Base-by-base conservation (phyloP, 2,329 filamentous ascomycete genomes). In the Lecanicillium sp. region DNA sequence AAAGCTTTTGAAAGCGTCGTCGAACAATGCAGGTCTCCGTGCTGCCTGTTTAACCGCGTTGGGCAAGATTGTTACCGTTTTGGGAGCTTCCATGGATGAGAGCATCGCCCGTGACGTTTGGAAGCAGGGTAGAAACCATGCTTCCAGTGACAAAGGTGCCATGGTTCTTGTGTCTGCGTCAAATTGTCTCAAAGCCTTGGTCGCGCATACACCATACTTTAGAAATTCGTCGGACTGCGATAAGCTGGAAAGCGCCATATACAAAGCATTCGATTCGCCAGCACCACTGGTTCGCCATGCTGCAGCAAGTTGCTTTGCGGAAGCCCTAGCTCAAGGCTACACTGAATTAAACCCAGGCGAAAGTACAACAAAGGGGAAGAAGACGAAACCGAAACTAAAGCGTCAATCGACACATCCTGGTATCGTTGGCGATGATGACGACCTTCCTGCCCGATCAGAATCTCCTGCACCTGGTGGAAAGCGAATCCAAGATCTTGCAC, bases 181-280 rank as follows among this genome's bases (percentile, higher is more conserved):
- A 52, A 79, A 79, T 47, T 94, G 86, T 55, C 64, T 98, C 45
- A 82, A 84, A 53, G 70, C 79, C 39, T 65, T 96, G 35, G 65
- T 84, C 16, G 80, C 75, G 41, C 67, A 75, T 44, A 95, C 89
- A 0, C 62, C 74, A 0, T 94, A 85, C 56, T 96, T 96, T 54
- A 81, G 88, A 54, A 94, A 94, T 53, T 78, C 83, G 12, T 81
- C 73, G 56, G 92, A 98, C 55, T 95, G 94, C 53, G 92, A 98
- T 49, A 87, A 84, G 56, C 63, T 96, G 15, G 88, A 90, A 59
- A 75, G 75, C 25, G 78, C 83, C 5, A 66, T 94, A 13, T 92
- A 88, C 73, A 96, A 94, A 60, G 75, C 83, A 1, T 82, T 94
- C 43, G 92, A 98, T 50, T 89, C 82, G 27, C 62, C 78, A 2